phyloP scores from a whole-genome alignment of 352 stramenopile genomes.

The Pythium brachiatum region DNA sequence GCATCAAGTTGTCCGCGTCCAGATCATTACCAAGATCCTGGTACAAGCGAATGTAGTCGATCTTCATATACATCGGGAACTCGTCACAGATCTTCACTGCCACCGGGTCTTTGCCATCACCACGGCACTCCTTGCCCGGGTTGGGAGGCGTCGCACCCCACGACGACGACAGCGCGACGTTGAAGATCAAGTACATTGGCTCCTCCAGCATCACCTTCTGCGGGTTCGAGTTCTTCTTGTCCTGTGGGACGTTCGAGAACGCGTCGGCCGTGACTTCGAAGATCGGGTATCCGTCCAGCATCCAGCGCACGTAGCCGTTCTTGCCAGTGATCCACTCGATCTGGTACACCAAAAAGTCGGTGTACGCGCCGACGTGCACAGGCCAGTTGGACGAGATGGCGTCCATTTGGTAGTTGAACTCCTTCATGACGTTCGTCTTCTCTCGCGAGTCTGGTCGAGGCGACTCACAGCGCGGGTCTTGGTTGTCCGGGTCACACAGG shows the following conservation, averaged over 20 bases:
- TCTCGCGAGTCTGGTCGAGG: slow-evolving; percentile 38
- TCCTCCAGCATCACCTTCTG: slow-evolving; percentile 80
- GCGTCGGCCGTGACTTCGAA: slow-evolving; percentile 60
- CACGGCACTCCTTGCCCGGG: slow-evolving; percentile 39
- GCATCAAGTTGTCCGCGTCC: slow-evolving; percentile 45
- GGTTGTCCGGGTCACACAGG: slow-evolving; percentile 37
- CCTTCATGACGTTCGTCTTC: slow-evolving; percentile 51
- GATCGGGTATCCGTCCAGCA: slow-evolving; percentile 53
- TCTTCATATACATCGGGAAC: slow-evolving; percentile 42
- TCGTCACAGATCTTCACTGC: slow-evolving; percentile 44
- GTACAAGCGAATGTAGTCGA: slow-evolving; percentile 35
- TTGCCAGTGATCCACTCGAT: slow-evolving; percentile 69
- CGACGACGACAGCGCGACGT: slow-evolving; percentile 88
- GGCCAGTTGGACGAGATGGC: slow-evolving; percentile 75
- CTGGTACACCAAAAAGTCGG: slow-evolving; percentile 61
- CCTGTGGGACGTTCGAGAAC: slow-evolving; percentile 53
- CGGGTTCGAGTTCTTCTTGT: slow-evolving; percentile 42
- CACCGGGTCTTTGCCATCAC: slow-evolving; percentile 29
- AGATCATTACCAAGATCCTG: slow-evolving; percentile 24
- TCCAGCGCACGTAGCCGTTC: slow-evolving; percentile 67
- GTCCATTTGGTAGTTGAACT: slow-evolving; percentile 79
- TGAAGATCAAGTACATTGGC: slow-evolving; percentile 93
- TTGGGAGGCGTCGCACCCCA: slow-evolving; percentile 78
- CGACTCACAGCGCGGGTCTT: slow-evolving; percentile 39
- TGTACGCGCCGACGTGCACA: slow-evolving; percentile 55